Conservation (phyloP, 495 filamentous ascomycete genomes). For the Parathielavia hyrcaniae region DNA sequence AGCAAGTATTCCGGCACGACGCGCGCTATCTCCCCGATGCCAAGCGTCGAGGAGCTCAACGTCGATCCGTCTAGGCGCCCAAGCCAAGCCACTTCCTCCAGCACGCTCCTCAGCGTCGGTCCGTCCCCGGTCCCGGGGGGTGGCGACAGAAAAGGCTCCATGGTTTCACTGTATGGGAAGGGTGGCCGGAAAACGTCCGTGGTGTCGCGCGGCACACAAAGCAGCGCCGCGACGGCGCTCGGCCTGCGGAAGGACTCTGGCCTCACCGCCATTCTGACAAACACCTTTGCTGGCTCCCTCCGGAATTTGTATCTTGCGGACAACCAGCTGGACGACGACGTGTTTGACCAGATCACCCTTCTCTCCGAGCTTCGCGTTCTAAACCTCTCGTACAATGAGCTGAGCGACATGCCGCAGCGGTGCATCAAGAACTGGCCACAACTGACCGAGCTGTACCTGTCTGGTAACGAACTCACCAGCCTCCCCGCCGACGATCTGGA, state of each 20-base stretch:
- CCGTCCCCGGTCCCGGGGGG: constrained; percentile 58
- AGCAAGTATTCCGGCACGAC: constrained; percentile 47
- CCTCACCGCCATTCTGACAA: constrained; percentile 60
- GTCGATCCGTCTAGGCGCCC: constrained; percentile 70
- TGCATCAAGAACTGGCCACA: constrained; percentile 81
- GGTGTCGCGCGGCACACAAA: constrained; percentile 55
- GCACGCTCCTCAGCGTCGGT: constrained; percentile 64
- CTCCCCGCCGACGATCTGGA: constrained; percentile 93
- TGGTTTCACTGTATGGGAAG: constrained; percentile 70
- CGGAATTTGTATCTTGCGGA: constrained; percentile 83
- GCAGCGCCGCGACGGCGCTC: constrained; percentile 47
- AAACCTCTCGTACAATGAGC: constrained; percentile 90
- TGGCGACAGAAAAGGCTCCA: constrained; percentile 67
- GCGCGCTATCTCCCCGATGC: constrained; percentile 50
- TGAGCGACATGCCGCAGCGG: constrained; percentile 85
- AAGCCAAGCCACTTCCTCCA: constrained; percentile 79
- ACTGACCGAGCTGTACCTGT: constrained; percentile 87
- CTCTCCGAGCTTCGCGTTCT: constrained; percentile 80
- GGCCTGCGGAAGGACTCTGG: constrained; percentile 75
- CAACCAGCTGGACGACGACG: constrained; percentile 86
- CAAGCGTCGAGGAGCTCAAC: constrained; percentile 70
- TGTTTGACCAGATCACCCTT: constrained; percentile 80
- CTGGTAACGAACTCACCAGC: constrained; percentile 86
- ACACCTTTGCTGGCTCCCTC: constrained; percentile 80
- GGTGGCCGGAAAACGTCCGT: constrained; percentile 76